Conservation (phyloP, 169 alveolate genomes). For the Blepharisma undulans region DNA sequence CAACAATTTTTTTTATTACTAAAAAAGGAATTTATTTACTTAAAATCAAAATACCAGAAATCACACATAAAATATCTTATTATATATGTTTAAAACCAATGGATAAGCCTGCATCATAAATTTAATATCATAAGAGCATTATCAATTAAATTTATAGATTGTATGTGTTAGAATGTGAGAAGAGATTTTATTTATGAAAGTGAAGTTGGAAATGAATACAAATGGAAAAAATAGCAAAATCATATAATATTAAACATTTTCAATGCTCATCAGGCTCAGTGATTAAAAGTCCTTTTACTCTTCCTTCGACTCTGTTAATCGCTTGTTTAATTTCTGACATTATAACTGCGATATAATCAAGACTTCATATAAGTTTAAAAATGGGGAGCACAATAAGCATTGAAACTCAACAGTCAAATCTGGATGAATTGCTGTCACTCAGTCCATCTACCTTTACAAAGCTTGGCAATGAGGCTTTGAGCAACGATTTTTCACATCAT, state of each 20-base stretch:
- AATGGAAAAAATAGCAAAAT: no score
- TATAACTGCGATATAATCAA: background rate
- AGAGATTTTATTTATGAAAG: no score
- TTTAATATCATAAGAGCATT: no score
- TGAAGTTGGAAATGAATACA: no score
- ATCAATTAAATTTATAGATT: no score
- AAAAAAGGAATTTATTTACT: no score
- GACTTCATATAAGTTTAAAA: background rate
- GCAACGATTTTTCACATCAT: background rate
- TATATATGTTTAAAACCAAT: no score
- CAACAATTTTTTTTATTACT: no score
- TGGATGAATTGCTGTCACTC: slow-evolving; percentile 42
- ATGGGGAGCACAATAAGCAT: slow-evolving; percentile 61
- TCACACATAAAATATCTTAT: no score
- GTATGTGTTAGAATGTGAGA: no score
- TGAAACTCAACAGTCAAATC: slow-evolving; percentile 53
- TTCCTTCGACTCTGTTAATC: slow-evolving; percentile 52
- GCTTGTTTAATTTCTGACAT: slow-evolving; percentile 71
- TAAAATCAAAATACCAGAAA: no score
- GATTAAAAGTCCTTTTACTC: slow-evolving; percentile 61
- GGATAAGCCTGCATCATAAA: no score
- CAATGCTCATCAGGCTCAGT: slow-evolving; percentile 59
- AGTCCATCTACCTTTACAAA: slow-evolving; percentile 37
- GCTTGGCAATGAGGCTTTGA: slow-evolving; percentile 44
- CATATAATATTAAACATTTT: slow-evolving; percentile 43